A percentile compares a stretch with the other conserved stretches of the same genome.
Evolutionary conservation across 2,329 filamentous ascomycete genomes (phyloP).

Genomic region (Samsoniella hepiali): DNA sequence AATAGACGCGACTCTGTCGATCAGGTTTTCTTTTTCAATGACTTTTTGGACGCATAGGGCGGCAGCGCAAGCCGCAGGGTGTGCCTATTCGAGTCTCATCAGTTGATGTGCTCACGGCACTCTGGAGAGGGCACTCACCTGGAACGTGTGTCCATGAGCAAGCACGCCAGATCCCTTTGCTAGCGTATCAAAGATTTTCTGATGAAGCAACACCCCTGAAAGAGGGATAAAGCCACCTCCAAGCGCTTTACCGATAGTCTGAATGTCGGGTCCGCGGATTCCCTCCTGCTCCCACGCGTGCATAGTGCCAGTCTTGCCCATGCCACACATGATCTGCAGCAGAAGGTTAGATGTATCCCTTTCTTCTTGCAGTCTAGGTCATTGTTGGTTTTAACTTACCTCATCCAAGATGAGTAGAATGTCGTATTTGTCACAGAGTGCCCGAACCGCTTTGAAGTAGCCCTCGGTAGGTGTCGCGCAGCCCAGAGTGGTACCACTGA

Average conservation of each 20-base stretch:
- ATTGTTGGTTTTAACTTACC: background rate
- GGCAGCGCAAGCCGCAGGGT: conserved; percentile 23
- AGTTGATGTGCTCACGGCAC: background rate
- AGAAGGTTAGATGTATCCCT: background rate
- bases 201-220: background rate
- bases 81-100: background rate
- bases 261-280: conserved; percentile 55
- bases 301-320: conserved; percentile 55
- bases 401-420: conserved; percentile 66
- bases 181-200: background rate
- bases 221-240: conserved; percentile 6
- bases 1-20: conserved; percentile 21
- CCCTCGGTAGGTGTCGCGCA: conserved; percentile 63
- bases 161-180: background rate
- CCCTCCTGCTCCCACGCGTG: conserved; percentile 61
- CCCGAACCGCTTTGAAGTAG: conserved; percentile 66
- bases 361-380: background rate
- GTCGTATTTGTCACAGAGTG: conserved; percentile 66
- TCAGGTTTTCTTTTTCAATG: conserved; percentile 35
- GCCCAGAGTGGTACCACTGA: conserved; percentile 65
- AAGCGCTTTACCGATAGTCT: conserved; percentile 5
- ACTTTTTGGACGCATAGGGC: conserved; percentile 38
- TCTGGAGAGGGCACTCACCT: background rate
- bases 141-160: conserved; percentile 9
- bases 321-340: conserved; percentile 69